phyloP scores from a whole-genome alignment of 2,329 filamentous ascomycete species.

The Podosphaera leucotricha region DNA sequence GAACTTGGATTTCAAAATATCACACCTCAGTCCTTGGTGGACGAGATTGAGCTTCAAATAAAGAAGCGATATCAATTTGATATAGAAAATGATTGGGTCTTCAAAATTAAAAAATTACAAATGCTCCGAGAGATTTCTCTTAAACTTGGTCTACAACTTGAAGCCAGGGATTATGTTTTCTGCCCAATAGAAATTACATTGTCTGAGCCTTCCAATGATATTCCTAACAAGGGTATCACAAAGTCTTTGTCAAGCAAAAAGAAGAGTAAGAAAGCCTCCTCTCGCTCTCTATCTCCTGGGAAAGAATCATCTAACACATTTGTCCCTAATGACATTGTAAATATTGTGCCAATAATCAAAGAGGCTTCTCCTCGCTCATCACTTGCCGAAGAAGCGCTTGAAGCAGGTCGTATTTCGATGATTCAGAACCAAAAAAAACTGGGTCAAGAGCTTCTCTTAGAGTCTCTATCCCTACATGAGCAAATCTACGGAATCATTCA shows the following conservation, averaged over 20 bases:
- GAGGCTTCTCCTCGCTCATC: slow-evolving; percentile 78
- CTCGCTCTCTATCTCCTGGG: slow-evolving; percentile 24
- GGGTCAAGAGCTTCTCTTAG: slow-evolving; percentile 83
- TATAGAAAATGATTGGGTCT: slow-evolving; percentile 43
- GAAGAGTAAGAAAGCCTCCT: slow-evolving; percentile 34
- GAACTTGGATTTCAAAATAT: slow-evolving; percentile 63
- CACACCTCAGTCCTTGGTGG: slow-evolving; percentile 46
- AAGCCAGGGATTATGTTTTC: slow-evolving; percentile 55
- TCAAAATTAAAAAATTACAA: slow-evolving; percentile 49
- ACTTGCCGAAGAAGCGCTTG: slow-evolving; percentile 82
- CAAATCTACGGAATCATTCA: slow-evolving; percentile 97
- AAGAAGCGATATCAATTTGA: slow-evolving; percentile 53
- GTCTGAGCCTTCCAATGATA: slow-evolving; percentile 16
- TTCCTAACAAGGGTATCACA: slow-evolving; percentile 18
- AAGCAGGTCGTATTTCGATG: slow-evolving; percentile 89
- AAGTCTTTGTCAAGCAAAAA: slow-evolving; percentile 21
- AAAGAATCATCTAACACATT: slow-evolving; percentile 38
- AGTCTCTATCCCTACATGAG: slow-evolving; percentile 87
- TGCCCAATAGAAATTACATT: not conserved
- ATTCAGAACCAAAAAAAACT: slow-evolving; percentile 88
- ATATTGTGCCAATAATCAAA: slow-evolving; percentile 85
- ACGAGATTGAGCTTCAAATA: slow-evolving; percentile 49
- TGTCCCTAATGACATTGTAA: slow-evolving; percentile 62
- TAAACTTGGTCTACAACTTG: slow-evolving; percentile 75
- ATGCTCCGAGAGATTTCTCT: slow-evolving; percentile 71